Base-by-base conservation (phyloP, 768 basidiomycete genomes). In the Tephrocybe sp. region DNA sequence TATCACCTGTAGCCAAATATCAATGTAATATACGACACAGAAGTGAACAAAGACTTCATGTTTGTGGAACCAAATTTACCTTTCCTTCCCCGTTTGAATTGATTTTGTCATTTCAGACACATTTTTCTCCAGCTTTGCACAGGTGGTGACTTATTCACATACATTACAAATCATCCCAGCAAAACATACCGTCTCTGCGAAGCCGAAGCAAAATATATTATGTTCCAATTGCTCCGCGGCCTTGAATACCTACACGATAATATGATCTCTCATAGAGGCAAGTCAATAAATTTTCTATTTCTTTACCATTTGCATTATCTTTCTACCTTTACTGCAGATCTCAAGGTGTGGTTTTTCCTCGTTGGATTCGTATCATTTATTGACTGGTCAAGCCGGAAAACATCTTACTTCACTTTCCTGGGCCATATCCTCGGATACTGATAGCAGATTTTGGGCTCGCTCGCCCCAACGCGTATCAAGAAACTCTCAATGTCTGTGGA, bases 391-490 rank as follows among this genome's bases (percentile, higher is more conserved):
- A 84, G 89, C 91, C 91, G 22, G 91, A 93, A 69, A 93, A 93
- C 57, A 87, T 93, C 35, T 73, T 93, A 12, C 74, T 93, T 4
- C 73, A 83, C 58, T 74, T 79, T 5, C 88, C 91, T n/a, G 91
- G 90, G 9, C 80, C 88, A 2, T 93, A 90, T 62, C 91, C 91
- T 44, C 87, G 86, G 35, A 83, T 93, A 35, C 75, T 89, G 45
- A 85, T 93, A 34, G 91, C 91, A 16, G 91, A 93, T 65, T 93
- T 93, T 62, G 91, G 91, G 8, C 80, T 92, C 14, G 91, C 91
- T 9, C 82, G 89, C 14, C 81, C 83, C 6, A 83, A 83, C 58
- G 83, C 89, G 2, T 84, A 84, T 60, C 85, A 92, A 74, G 84
- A 87, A 61, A 92, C 91, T 0, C 73, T 89, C 60, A 90, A 90